Evolutionary conservation across 805 yeast genomes (phyloP), one percentile per base, ranked within the genome.

Genomic region (Hanseniaspora valbyensis): DNA sequence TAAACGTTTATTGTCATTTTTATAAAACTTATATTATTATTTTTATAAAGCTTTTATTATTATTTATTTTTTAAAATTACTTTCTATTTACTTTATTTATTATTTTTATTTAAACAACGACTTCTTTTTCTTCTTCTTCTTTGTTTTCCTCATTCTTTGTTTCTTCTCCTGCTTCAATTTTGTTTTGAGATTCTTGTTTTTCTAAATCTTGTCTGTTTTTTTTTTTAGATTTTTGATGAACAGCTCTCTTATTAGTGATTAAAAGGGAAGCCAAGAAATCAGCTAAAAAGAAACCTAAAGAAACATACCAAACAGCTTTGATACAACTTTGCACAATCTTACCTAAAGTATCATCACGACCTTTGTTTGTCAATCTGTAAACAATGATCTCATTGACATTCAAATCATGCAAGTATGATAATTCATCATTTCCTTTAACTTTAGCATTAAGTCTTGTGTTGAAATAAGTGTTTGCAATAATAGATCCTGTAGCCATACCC

Each of bases 401-500:
- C 43, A 52, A 42, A 24, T 45, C 52, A 19, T 42, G 54, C 5
- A 52, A 49, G 1, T 46, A 13, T 4, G 37, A 38, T n/a, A 55
- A 39, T 9, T 41, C 29, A 9, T 42, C 18, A 14, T 44, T 39
- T n/a, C 18, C 14, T 8, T 39, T 34, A 19, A 59, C 43, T 42
- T 56, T 54, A 40, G 56, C 54, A 34, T 53, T 24, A 4, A 58
- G 49, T 12, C 61, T 55, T 4, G 56, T 54, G 28, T 57, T 50
- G 50, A 61, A 61, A 21, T 59, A 55, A 13, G 58, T 56, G 29
- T 57, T 58, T 16, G 60, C 55, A 34, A 59, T 29, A 16, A 60
- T 52, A 49, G 62, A 59, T 19, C 62, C 65, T 28, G 57, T 42
- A 2, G 63, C 57, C 41, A 56, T 55, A 4, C 62, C 65, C 22